Evolutionary conservation across 345 rosid genomes (phyloP).

Genomic region (Durio zibethinus): DNA sequence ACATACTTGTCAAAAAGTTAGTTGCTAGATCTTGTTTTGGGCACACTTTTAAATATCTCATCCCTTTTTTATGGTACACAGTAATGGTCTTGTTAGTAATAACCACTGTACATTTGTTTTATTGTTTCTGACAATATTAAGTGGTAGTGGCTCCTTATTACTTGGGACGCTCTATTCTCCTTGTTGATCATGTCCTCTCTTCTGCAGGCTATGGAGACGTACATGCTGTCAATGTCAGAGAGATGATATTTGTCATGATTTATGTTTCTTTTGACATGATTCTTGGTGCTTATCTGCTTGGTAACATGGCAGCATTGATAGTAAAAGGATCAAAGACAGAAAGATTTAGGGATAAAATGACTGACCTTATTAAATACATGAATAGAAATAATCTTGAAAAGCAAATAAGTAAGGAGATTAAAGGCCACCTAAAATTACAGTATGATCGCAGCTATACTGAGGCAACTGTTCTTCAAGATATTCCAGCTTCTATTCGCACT

Average conservation of each 20-base stretch:
- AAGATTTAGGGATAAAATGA: constrained; percentile 69
- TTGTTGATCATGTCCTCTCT: not conserved
- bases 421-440: constrained; percentile 57
- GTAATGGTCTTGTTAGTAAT: not conserved
- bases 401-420: constrained; percentile 54
- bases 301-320: constrained; percentile 89
- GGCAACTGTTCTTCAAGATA: constrained; percentile 70
- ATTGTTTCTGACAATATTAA: not conserved
- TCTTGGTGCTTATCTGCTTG: constrained; percentile 83
- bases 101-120: not conserved
- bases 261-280: constrained; percentile 87
- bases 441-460: constrained; percentile 56
- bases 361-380: constrained; percentile 65
- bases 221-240: constrained; percentile 83
- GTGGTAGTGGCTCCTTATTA: not conserved
- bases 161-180: not conserved
- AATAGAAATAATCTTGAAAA: constrained; percentile 64
- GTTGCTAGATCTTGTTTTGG: not conserved
- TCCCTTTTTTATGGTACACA: not conserved
- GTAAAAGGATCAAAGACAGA: constrained; percentile 92
- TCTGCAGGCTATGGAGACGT: constrained; percentile 82
- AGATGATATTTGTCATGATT: constrained; percentile 81
- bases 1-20: not conserved
- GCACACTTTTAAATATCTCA: not conserved
- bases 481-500: constrained; percentile 66